Base-by-base conservation (phyloP, 2,329 filamentous ascomycete genomes). In the Ascochyta pisi region DNA sequence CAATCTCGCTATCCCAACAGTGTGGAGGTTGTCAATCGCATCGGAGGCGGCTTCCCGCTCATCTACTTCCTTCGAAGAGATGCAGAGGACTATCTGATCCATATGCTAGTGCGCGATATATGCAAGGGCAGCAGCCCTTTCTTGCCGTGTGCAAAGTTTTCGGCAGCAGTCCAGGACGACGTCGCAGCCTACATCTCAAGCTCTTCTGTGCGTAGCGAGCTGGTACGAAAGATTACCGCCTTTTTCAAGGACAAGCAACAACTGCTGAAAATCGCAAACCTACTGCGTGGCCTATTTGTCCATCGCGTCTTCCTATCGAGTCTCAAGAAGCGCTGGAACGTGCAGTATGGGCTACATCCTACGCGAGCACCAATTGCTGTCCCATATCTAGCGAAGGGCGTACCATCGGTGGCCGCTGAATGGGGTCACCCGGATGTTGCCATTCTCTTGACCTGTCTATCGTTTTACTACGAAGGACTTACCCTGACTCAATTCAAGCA, bases 351-450 rank as follows among this genome's bases (percentile, higher is more conserved):
- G 0, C 59, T 79, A 0, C 69, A 77, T 52, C 67, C 83, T 0
- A 41, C 58, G 0, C 79, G 89, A 13, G 77, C 81, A 37, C 85
- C 85, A 0, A 82, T 89, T 5, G 87, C 88, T 0, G 89, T 91
- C 0, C 89, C 69, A 38, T 91, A 1, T 85, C 57, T 66, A 19
- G 87, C 87, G 0, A 89, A 91, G 57, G 88, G 87, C 1, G 79
- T 83, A 0, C 87, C 89, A 0, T 83, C 82, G 0, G 81, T 84
- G 0, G 81, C 84, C 6, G 83, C 88, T 0, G 88, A 92, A 66
- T 92, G 83, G 69, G 86, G 88, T 0, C 88, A 92, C 60, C 87
- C 88, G 0, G 84, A 92, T 67, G 86, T 74, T 1, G 66, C 70
- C 1, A 75, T 76, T 33, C 60, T 71, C n/a, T 45, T 76, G 27